Conservation (phyloP, 805 yeast genomes). For the Kuraishia molischiana region DNA sequence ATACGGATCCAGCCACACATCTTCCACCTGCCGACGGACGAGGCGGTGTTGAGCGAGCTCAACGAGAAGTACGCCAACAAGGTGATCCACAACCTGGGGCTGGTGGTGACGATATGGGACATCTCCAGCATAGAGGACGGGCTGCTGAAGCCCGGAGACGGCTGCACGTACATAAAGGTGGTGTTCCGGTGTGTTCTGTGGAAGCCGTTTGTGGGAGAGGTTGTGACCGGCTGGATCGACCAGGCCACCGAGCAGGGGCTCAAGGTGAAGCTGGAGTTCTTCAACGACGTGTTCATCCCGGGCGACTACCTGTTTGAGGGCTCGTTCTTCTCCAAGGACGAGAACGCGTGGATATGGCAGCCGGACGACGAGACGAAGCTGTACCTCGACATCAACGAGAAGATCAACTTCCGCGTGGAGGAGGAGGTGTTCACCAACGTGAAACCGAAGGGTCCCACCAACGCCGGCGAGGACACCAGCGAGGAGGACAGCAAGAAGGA, state of each 20-base stretch:
- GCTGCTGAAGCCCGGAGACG: slow-evolving; percentile 87
- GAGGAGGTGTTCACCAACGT: slow-evolving; percentile 78
- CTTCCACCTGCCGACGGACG: slow-evolving; percentile 61
- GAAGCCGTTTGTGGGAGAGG: slow-evolving; percentile 92
- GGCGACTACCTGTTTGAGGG: slow-evolving; percentile 68
- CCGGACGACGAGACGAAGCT: slow-evolving; percentile 65
- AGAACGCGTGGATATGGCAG: slow-evolving; percentile 93
- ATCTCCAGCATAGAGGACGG: slow-evolving; percentile 79
- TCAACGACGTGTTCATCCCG: slow-evolving; percentile 89
- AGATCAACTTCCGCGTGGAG: slow-evolving; percentile 84
- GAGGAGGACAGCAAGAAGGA: slow-evolving; percentile 24
- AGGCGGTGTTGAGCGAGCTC: slow-evolving; percentile 70
- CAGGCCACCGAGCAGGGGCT: slow-evolving; percentile 85
- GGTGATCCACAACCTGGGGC: slow-evolving; percentile 74
- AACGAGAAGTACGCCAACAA: slow-evolving; percentile 81
- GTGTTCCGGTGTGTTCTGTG: slow-evolving; percentile 71
- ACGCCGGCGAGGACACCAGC: slow-evolving; percentile 17
- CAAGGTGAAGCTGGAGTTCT: slow-evolving; percentile 75
- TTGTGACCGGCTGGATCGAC: slow-evolving; percentile 86
- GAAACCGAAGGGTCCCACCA: slow-evolving; percentile 66
- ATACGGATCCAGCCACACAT: slow-evolving; percentile 83
- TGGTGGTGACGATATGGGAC: slow-evolving; percentile 82
- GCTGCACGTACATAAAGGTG: slow-evolving; percentile 72
- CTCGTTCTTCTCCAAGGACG: slow-evolving; percentile 35
- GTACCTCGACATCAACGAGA: slow-evolving; percentile 84